A percentile compares a stretch with the other conserved stretches of the same genome.
Conservation (phyloP, 352 stramenopile genomes). For the Pythium diclinum region DNA sequence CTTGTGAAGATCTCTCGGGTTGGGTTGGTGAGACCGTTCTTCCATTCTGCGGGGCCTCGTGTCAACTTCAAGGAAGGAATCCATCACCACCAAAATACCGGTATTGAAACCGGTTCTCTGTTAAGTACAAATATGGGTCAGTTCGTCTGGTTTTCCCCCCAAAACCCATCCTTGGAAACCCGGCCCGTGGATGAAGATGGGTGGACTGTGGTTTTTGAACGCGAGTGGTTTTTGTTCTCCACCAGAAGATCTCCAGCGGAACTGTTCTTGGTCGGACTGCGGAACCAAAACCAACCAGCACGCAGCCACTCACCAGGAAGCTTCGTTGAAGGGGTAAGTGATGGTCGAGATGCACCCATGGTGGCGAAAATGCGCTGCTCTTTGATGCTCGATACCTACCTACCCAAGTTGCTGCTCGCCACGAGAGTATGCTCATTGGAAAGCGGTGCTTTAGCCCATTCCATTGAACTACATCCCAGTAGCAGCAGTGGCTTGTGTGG, state of each 20-base stretch:
- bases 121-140: not conserved
- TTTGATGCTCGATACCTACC: not conserved
- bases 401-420: not conserved
- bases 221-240: slow-evolving; percentile 20
- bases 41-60: not conserved
- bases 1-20: not conserved
- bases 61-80: slow-evolving; percentile 2
- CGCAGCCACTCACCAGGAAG: slow-evolving; percentile 9
- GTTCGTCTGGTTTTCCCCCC: not conserved
- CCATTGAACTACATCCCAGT: not conserved
- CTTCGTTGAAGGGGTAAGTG: slow-evolving; percentile 18
- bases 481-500: not conserved
- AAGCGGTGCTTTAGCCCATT: not conserved
- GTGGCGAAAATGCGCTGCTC: not conserved
- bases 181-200: not conserved
- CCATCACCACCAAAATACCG: not conserved
- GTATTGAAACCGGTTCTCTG: not conserved
- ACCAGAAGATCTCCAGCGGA: slow-evolving; percentile 27
- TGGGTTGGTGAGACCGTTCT: not conserved
- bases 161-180: not conserved
- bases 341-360: slow-evolving; percentile 9
- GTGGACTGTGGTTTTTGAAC: slow-evolving; percentile 3
- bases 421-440: slow-evolving; percentile 10
- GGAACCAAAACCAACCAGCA: slow-evolving; percentile 3
- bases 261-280: slow-evolving; percentile 4